Percentiles rank a stretch among this genome's conserved stretches.
phyloP scores from a whole-genome alignment of 2,329 filamentous ascomycete species.

The Fusarium concolor region DNA sequence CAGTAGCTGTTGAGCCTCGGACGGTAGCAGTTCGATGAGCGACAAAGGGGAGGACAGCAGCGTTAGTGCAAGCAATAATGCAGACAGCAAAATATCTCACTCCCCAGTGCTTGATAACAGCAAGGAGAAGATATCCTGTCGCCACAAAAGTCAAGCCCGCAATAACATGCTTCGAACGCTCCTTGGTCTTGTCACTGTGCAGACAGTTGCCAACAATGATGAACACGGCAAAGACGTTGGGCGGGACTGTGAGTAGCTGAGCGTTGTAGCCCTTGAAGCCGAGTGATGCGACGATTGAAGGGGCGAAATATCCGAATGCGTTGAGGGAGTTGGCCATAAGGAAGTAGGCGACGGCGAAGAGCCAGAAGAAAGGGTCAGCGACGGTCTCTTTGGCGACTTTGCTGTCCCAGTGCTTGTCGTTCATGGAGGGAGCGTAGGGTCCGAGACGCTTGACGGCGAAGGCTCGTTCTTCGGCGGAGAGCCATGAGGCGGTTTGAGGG shows the following conservation, averaged over 20 bases:
- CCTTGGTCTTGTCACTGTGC: slow-evolving; percentile 49
- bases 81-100: slow-evolving; percentile 49
- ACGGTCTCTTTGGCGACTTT: slow-evolving; percentile 49
- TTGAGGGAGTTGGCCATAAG: slow-evolving; percentile 52
- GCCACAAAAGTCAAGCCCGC: slow-evolving; percentile 46
- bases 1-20: slow-evolving; percentile 49
- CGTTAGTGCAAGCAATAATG: slow-evolving; percentile 51
- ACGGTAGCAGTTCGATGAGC: slow-evolving; percentile 51
- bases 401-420: slow-evolving; percentile 51
- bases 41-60: slow-evolving; percentile 50
- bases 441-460: slow-evolving; percentile 52
- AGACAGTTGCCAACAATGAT: slow-evolving; percentile 49
- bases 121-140: slow-evolving; percentile 48
- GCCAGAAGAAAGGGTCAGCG: slow-evolving; percentile 51
- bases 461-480: slow-evolving; percentile 50
- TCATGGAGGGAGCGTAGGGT: slow-evolving; percentile 50
- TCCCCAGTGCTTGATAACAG: slow-evolving; percentile 47
- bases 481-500: slow-evolving; percentile 50
- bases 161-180: slow-evolving; percentile 49
- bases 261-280: slow-evolving; percentile 51
- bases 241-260: slow-evolving; percentile 53
- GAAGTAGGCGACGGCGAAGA: slow-evolving; percentile 49
- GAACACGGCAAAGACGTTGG: slow-evolving; percentile 53
- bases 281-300: slow-evolving; percentile 51
- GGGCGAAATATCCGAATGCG: slow-evolving; percentile 52